phyloP scores from a whole-genome alignment of 192 early-diverging fungal genomes.

The Coemansia sp. region DNA sequence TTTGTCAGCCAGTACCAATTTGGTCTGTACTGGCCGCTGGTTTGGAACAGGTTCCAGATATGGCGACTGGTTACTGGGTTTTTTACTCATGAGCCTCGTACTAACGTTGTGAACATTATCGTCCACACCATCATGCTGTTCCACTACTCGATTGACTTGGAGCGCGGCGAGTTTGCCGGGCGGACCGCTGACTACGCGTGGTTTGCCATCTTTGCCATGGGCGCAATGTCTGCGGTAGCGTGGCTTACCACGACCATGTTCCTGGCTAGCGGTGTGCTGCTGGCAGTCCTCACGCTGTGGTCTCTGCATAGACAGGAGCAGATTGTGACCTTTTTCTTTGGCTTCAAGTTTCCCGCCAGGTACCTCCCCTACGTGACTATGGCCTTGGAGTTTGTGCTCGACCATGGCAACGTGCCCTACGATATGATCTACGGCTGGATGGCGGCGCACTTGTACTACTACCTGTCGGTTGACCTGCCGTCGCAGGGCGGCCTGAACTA shows the following conservation, averaged over 20 bases:
- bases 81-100: constrained; percentile 51
- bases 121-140: constrained; percentile 79
- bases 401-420: constrained; percentile 41
- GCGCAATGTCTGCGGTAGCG: constrained; percentile 8
- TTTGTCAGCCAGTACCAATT: constrained; percentile 28
- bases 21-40: constrained; percentile 51
- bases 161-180: constrained; percentile 59
- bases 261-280: constrained; percentile 48
- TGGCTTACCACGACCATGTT: constrained; percentile 19
- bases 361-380: constrained; percentile 77
- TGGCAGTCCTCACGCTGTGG: constrained; percentile 75
- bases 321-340: constrained; percentile 69
- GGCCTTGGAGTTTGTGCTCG: constrained; percentile 52
- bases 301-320: constrained; percentile 55
- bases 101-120: constrained; percentile 62
- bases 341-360: constrained; percentile 63
- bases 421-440: constrained; percentile 61
- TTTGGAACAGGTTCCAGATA: constrained; percentile 62
- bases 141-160: constrained; percentile 66
- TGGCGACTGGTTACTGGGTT: constrained; percentile 75
- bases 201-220: constrained; percentile 61
- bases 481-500: constrained; percentile 58
- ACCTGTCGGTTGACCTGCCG: constrained; percentile 64
- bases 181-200: constrained; percentile 77
- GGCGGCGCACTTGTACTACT: constrained; percentile 71